Evolutionary conservation across 805 yeast genomes (phyloP).

Genomic region (Zygosaccharomyces rouxii): DNA sequence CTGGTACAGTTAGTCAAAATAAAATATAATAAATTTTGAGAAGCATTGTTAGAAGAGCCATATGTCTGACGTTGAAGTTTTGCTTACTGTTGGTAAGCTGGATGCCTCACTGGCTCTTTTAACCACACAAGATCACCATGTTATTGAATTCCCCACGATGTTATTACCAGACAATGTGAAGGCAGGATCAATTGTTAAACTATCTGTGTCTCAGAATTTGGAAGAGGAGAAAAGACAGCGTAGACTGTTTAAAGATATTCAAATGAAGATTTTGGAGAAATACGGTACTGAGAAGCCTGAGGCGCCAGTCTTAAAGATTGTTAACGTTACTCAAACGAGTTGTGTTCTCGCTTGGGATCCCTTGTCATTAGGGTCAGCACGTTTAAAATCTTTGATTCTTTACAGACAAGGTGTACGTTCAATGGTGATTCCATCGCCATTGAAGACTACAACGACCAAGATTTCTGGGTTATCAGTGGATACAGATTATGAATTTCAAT

Average conservation of each 20-base stretch:
- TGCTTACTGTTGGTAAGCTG: slow-evolving; percentile 89
- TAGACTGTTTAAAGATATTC: slow-evolving; percentile 56
- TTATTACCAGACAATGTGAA: slow-evolving; percentile 82
- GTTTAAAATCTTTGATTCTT: slow-evolving; percentile 67
- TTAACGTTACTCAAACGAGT: slow-evolving; percentile 88
- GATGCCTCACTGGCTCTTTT: slow-evolving; percentile 92
- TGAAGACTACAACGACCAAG: slow-evolving; percentile 73
- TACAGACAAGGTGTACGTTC: slow-evolving; percentile 59
- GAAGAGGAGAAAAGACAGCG: slow-evolving; percentile 60
- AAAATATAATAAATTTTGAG: not conserved
- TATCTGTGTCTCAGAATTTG: slow-evolving; percentile 74
- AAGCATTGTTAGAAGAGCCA: not conserved
- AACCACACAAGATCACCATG: slow-evolving; percentile 85
- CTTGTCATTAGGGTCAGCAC: slow-evolving; percentile 76
- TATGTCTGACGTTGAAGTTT: slow-evolving; percentile 62
- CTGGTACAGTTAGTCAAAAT: not conserved
- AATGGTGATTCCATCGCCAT: slow-evolving; percentile 82
- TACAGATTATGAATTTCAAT: slow-evolving; percentile 70
- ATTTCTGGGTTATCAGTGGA: slow-evolving; percentile 89
- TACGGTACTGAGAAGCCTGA: slow-evolving; percentile 74
- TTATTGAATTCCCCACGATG: slow-evolving; percentile 95
- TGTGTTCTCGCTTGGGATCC: slow-evolving; percentile 95
- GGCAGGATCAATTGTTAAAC: slow-evolving; percentile 88
- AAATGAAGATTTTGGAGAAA: slow-evolving; percentile 63
- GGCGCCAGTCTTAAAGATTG: slow-evolving; percentile 60